Percentiles rank a stretch among this genome's conserved stretches.
Evolutionary conservation across 352 stramenopile genomes (phyloP).

Genomic region (Pythium vanterpoolii): DNA sequence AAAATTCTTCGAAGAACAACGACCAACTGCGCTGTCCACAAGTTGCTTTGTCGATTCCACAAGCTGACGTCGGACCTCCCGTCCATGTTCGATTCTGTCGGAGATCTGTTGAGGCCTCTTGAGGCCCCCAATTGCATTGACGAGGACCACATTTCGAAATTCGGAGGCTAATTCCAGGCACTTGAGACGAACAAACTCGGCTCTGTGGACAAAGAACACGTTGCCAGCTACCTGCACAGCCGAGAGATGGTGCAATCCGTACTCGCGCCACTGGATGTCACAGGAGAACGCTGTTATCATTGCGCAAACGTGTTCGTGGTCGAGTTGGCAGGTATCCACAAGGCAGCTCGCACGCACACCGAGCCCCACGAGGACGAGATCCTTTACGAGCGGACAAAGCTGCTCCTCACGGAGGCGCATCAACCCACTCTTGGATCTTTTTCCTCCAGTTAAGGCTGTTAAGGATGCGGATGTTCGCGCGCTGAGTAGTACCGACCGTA

Average conservation of each 20-base stretch:
- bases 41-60: neutral
- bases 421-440: neutral
- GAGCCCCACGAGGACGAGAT: conserved; percentile 19
- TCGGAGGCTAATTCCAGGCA: neutral
- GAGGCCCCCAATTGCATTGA: conserved; percentile 8
- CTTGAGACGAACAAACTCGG: conserved; percentile 18
- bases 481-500: neutral
- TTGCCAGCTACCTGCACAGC: conserved; percentile 12
- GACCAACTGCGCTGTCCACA: neutral
- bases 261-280: neutral
- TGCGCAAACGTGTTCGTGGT: neutral
- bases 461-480: no score
- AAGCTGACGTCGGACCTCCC: neutral
- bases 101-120: neutral
- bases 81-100: no score
- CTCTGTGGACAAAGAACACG: conserved; percentile 18
- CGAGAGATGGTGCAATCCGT: conserved; percentile 1
- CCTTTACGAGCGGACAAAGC: conserved; percentile 2
- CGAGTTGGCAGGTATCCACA: conserved; percentile 12
- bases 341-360: conserved; percentile 18
- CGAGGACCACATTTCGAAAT: neutral
- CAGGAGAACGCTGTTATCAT: neutral
- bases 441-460: neutral
- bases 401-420: conserved; percentile 1
- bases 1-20: neutral